Percentiles rank a stretch among this genome's conserved stretches.
Evolutionary conservation across 352 stramenopile genomes (phyloP).

Genomic region (Blastocystis sp.): DNA sequence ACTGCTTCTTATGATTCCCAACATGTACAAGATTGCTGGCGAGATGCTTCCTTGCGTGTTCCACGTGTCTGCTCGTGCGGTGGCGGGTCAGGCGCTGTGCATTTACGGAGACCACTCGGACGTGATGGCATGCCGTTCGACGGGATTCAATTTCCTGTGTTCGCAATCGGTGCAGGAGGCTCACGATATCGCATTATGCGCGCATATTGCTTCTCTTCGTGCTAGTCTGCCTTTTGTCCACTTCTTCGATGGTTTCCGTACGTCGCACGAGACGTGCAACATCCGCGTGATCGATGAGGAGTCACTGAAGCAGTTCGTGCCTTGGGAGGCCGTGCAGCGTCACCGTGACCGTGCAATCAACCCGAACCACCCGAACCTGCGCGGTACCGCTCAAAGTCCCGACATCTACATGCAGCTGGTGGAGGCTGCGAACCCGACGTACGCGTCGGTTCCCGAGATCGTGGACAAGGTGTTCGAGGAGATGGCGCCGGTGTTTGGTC

Average conservation of each 20-base stretch:
- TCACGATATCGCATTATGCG: constrained; percentile 77
- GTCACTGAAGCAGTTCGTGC: constrained; percentile 66
- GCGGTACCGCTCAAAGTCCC: constrained; percentile 65
- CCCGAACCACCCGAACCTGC: constrained; percentile 60
- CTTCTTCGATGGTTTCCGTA: constrained; percentile 74
- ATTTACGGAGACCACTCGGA: constrained; percentile 75
- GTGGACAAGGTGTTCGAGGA: constrained; percentile 72
- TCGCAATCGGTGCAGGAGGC: constrained; percentile 74
- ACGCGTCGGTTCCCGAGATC: constrained; percentile 65
- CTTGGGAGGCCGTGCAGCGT: constrained; percentile 67
- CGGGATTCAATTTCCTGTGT: constrained; percentile 75
- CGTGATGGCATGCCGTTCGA: constrained; percentile 78
- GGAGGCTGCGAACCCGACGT: constrained; percentile 73
- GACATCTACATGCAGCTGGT: constrained; percentile 82
- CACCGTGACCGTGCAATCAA: constrained; percentile 66
- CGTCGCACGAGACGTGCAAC: constrained; percentile 73
- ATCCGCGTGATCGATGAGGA: constrained; percentile 67
- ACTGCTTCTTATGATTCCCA: constrained; percentile 80
- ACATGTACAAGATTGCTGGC: constrained; percentile 81
- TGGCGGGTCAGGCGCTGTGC: constrained; percentile 63
- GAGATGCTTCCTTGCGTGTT: constrained; percentile 72
- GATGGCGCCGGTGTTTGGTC: constrained; percentile 68
- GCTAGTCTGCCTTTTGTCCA: constrained; percentile 78
- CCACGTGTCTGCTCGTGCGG: constrained; percentile 72
- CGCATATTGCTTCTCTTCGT: constrained; percentile 76